Conservation (phyloP, 257 asterid species). For the Lavandula angustifolia region DNA sequence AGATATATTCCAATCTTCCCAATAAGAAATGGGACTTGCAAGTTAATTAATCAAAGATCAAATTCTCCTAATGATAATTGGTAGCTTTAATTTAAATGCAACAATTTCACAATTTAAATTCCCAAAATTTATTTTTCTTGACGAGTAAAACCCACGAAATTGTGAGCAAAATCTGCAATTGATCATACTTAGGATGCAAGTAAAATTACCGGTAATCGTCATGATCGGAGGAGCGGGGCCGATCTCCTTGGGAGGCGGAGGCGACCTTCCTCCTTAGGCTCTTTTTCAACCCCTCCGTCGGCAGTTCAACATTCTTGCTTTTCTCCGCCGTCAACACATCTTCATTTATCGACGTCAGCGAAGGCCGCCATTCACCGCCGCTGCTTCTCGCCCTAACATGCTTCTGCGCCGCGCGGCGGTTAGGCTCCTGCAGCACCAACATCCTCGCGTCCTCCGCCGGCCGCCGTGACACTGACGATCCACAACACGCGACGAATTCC, state of each 20-base stretch:
- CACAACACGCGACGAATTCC: slow-evolving; percentile 52
- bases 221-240: slow-evolving; percentile 22
- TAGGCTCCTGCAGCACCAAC: slow-evolving; percentile 37
- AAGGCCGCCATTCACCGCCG: slow-evolving; percentile 43
- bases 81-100: neutral
- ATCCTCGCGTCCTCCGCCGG: slow-evolving; percentile 44
- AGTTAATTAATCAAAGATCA: too few species aligned
- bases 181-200: neutral
- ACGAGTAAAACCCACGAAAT: neutral
- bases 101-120: too few species aligned
- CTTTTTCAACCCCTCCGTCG: slow-evolving; percentile 35
- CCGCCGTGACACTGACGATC: slow-evolving; percentile 33
- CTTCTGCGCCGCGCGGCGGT: slow-evolving; percentile 39
- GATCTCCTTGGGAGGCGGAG: slow-evolving; percentile 34
- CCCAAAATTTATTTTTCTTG: neutral
- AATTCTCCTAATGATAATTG: too few species aligned
- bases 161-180: neutral
- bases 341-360: slow-evolving; percentile 51
- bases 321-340: slow-evolving; percentile 34
- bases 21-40: too few species aligned
- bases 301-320: slow-evolving; percentile 8
- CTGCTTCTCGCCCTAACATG: slow-evolving; percentile 34
- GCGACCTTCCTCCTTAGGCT: slow-evolving; percentile 39
- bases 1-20: too few species aligned
- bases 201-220: slow-evolving; percentile 37